phyloP scores from a whole-genome alignment of 805 yeast species.

The Metschnikowia noctiluminum region DNA sequence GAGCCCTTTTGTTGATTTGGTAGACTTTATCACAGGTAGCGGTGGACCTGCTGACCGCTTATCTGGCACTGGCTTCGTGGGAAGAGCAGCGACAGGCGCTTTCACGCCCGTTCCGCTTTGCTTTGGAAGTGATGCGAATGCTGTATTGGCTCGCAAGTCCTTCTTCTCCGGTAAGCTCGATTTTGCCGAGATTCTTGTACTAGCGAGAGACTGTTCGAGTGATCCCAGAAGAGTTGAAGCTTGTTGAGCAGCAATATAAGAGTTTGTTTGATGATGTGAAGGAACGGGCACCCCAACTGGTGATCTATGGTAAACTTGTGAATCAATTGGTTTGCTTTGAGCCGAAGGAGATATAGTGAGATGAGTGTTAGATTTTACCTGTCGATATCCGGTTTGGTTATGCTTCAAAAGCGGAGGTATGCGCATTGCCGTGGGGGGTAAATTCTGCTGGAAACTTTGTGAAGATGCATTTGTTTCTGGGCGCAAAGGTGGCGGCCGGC shows the following conservation, averaged over 20 bases:
- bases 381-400: constrained; percentile 3
- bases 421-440: neutral
- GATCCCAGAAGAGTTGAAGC: constrained; percentile 6
- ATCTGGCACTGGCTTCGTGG: no score
- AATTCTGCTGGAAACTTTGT: neutral
- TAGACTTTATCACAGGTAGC: no score
- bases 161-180: constrained; percentile 10
- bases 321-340: neutral
- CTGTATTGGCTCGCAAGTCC: constrained; percentile 20
- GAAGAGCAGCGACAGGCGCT: neutral
- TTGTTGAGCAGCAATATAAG: constrained; percentile 15
- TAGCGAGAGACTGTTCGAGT: constrained; percentile 13
- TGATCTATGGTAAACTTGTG: no score
- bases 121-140: constrained; percentile 17
- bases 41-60: no score
- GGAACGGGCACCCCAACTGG: neutral
- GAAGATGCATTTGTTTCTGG: neutral
- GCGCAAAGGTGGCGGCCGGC: neutral
- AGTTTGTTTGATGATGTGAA: constrained; percentile 5
- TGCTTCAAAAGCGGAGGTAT: constrained; percentile 1
- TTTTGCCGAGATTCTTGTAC: constrained; percentile 4
- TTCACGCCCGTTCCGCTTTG: neutral
- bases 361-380: constrained; percentile 1
- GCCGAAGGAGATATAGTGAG: neutral
- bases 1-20: neutral